These are phyloP conservation scores for Aristolochia fimbriata DNA, from an alignment of 164 flowering plant species.

Conservation along the genomic window DNA sequence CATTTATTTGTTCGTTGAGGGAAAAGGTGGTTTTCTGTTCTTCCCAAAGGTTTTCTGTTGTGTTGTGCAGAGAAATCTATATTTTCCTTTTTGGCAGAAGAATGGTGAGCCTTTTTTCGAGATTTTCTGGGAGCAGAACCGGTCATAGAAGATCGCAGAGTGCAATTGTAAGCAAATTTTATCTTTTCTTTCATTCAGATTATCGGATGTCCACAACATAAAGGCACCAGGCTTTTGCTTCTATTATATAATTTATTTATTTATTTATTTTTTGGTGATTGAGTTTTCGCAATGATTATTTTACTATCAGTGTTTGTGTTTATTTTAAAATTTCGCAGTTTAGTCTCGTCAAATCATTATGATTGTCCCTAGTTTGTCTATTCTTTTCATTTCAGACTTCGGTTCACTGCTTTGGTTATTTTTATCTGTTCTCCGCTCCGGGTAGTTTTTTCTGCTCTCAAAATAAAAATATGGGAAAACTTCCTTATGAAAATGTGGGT, in stretches of 20 bases:
- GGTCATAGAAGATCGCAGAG: conserved; percentile 71
- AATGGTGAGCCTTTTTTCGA: conserved; percentile 88
- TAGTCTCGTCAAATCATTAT: too few species aligned
- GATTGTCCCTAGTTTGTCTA: too few species aligned
- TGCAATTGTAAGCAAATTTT: conserved; percentile 39
- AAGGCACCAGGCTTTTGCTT: not conserved
- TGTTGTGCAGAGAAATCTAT: not conserved
- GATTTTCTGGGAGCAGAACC: conserved; percentile 39
- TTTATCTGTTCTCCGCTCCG: too few species aligned
- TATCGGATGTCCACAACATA: not conserved
- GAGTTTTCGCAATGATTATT: not conserved
- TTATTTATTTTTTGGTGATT: not conserved
- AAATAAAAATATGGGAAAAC: too few species aligned
- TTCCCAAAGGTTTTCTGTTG: not conserved
- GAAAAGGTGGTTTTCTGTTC: too few species aligned
- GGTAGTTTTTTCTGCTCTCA: too few species aligned
- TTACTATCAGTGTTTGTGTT: not conserved
- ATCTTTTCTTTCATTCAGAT: not conserved
- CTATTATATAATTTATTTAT: not conserved
- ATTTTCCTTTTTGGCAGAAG: conserved; percentile 2
- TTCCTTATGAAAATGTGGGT: too few species aligned
- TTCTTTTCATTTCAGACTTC: too few species aligned
- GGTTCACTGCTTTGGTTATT: too few species aligned
- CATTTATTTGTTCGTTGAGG: too few species aligned
- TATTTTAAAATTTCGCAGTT: not conserved